Conservation (phyloP, 169 alveolate species). For the Plasmodium vivax region DNA sequence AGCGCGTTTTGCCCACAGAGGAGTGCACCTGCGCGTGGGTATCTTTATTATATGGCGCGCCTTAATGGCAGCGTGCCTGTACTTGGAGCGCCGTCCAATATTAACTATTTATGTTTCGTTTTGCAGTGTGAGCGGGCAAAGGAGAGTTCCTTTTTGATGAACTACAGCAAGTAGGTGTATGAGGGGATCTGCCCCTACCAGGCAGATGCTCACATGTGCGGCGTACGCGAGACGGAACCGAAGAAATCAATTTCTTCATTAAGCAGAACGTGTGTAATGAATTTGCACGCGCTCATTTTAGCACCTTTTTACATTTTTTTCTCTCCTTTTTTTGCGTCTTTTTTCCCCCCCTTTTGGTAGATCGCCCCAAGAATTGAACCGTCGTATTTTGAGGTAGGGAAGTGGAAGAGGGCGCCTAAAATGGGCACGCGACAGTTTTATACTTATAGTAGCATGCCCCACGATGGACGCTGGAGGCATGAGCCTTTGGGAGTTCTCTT, state of each 20-base stretch:
- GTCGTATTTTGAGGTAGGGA: slow-evolving; percentile 60
- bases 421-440: not conserved
- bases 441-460: not conserved
- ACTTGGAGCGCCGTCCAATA: not conserved
- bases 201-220: not conserved
- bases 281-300: not conserved
- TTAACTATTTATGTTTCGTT: slow-evolving; percentile 2
- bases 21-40: not conserved
- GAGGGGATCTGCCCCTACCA: not conserved
- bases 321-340: not conserved
- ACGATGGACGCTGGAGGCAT: not conserved
- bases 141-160: slow-evolving; percentile 17
- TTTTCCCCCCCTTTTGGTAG: slow-evolving; percentile 23
- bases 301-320: not conserved
- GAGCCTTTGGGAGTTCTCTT: not conserved
- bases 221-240: not conserved
- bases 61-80: not conserved
- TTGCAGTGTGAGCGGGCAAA: slow-evolving; percentile 15
- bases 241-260: not conserved
- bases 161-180: slow-evolving; percentile 11
- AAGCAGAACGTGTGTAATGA: not conserved
- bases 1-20: not conserved
- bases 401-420: not conserved
- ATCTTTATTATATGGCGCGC: not conserved
- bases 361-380: not conserved